These are phyloP conservation scores for Talaromyces sp. DNA, from an alignment of 2,329 filamentous ascomycete species.

Conservation along the genomic window DNA sequence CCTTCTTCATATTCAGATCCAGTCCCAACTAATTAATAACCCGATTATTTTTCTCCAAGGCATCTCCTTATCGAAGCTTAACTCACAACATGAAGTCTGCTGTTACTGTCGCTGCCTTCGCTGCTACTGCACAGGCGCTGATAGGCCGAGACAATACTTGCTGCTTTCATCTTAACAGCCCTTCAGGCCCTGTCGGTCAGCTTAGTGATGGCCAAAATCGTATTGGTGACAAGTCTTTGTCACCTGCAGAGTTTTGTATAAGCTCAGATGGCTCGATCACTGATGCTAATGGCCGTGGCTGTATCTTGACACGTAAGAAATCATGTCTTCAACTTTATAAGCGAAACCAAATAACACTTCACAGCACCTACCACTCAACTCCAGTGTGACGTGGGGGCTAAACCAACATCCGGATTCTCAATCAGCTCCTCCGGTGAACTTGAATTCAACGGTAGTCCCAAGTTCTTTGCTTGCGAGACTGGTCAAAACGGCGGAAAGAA, in stretches of 20 bases:
- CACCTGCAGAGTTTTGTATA: conserved; percentile 58
- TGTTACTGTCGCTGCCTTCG: conserved; percentile 33
- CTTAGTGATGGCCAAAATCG: conserved; percentile 65
- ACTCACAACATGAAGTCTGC: background rate
- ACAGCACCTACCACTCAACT: conserved; percentile 60
- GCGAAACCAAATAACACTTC: conserved; percentile 4
- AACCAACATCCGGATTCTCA: conserved; percentile 58
- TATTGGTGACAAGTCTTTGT: conserved; percentile 53
- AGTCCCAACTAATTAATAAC: too few species aligned
- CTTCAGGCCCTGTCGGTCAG: conserved; percentile 60
- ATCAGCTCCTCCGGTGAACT: conserved; percentile 58
- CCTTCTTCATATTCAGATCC: too few species aligned
- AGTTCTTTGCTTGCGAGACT: conserved; percentile 65
- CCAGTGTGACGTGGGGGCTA: conserved; percentile 62
- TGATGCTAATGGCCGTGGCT: conserved; percentile 61
- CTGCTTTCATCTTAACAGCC: conserved; percentile 57
- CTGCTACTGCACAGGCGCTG: conserved; percentile 47
- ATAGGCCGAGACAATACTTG: conserved; percentile 45
- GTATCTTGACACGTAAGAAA: conserved; percentile 63
- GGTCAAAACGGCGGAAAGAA: conserved; percentile 44
- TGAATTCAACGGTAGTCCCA: conserved; percentile 53
- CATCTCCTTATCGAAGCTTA: background rate
- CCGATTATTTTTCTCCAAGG: background rate
- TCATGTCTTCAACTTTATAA: background rate
- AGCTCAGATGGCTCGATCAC: conserved; percentile 57